Conservation (phyloP, 306 rosid species). For the Citrullus colocynthis region DNA sequence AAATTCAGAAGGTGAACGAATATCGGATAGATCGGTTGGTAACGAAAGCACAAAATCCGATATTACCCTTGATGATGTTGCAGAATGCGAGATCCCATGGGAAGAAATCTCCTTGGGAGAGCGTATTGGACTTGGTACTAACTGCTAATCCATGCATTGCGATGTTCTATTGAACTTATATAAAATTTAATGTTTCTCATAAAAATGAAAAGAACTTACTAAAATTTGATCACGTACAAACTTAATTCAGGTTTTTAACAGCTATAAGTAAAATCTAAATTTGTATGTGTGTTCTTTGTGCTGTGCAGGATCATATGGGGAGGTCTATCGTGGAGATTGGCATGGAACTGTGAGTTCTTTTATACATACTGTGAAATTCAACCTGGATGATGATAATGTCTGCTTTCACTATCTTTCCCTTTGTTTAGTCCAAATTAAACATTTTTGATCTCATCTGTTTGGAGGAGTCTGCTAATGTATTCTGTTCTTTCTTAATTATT, state of each 20-base stretch:
- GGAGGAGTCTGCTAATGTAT: neutral
- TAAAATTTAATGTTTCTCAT: neutral
- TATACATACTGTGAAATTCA: neutral
- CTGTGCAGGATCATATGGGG: constrained; percentile 95
- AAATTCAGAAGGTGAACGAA: constrained; percentile 53
- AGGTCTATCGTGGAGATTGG: constrained; percentile 95
- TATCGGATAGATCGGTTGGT: constrained; percentile 60
- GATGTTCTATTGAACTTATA: constrained; percentile 17
- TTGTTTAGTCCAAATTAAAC: neutral
- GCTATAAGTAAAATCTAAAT: constrained; percentile 10
- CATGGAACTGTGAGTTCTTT: constrained; percentile 82
- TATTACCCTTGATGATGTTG: constrained; percentile 59
- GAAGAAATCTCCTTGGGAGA: constrained; percentile 88
- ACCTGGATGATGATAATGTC: neutral
- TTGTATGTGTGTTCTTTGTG: constrained; percentile 12
- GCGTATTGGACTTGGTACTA: constrained; percentile 92
- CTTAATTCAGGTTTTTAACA: constrained; percentile 11
- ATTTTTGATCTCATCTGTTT: neutral
- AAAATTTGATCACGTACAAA: constrained; percentile 9
- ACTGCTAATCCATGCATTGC: constrained; percentile 18
- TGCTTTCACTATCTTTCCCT: neutral
- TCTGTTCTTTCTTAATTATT: constrained; percentile 1
- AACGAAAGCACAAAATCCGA: constrained; percentile 73
- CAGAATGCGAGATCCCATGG: constrained; percentile 85
- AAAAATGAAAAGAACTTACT: too few relatives aligned